phyloP scores from a whole-genome alignment of 1,284 basidiomycete genomes.

The Rhodotorula sp. region DNA sequence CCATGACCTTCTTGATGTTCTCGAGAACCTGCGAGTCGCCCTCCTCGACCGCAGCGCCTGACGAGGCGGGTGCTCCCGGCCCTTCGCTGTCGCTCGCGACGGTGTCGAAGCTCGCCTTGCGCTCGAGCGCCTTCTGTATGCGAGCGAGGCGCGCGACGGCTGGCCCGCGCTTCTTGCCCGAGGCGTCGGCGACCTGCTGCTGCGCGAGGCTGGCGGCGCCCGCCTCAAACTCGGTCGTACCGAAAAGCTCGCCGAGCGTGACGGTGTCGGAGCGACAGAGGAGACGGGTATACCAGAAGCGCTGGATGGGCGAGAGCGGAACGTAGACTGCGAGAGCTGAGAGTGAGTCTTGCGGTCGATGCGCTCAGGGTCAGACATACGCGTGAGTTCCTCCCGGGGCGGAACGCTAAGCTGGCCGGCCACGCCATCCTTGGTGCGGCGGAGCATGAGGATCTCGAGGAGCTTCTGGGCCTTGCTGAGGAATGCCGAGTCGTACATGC shows the following conservation, averaged over 20 bases:
- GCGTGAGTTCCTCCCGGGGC: conserved; percentile 60
- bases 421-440: conserved; percentile 61
- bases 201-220: conserved; percentile 47
- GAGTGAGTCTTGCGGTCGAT: conserved; percentile 46
- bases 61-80: background rate
- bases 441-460: conserved; percentile 61
- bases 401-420: conserved; percentile 57
- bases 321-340: conserved; percentile 32
- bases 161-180: background rate
- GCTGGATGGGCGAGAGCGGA: conserved; percentile 61
- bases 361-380: conserved; percentile 50
- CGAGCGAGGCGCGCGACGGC: background rate
- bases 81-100: background rate
- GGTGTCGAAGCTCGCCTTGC: background rate
- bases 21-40: conserved; percentile 16
- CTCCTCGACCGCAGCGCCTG: conserved; percentile 1
- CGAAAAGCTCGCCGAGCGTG: conserved; percentile 59
- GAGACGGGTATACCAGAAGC: conserved; percentile 64
- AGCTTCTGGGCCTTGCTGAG: conserved; percentile 58
- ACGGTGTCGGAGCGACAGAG: conserved; percentile 59
- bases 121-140: background rate
- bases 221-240: conserved; percentile 23
- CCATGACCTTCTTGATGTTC: conserved; percentile 18
- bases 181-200: conserved; percentile 42
- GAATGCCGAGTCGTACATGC: conserved; percentile 59